These are phyloP conservation scores for Agaricales sp. DNA, from an alignment of 1,284 basidiomycete genomes.

Conservation along the genomic window DNA sequence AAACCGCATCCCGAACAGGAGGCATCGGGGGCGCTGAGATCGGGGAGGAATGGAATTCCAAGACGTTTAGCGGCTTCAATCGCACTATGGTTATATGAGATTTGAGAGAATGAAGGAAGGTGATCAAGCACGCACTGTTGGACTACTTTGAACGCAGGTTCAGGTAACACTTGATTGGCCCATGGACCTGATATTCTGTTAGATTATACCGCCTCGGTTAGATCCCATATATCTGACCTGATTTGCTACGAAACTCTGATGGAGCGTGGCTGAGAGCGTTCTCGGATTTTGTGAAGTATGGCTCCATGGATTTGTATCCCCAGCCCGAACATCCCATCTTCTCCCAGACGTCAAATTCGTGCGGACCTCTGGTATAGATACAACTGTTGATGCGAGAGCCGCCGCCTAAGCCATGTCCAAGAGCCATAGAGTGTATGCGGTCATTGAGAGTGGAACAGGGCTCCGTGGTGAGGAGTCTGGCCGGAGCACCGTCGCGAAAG, in stretches of 20 bases:
- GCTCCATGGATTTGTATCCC: constrained; percentile 19
- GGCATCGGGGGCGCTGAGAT: constrained; percentile 11
- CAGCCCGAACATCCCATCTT: constrained; percentile 17
- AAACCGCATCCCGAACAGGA: constrained; percentile 9
- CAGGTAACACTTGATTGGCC: constrained; percentile 4
- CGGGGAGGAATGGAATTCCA: constrained; percentile 11
- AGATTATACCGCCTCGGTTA: neutral
- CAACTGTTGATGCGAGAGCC: constrained; percentile 26
- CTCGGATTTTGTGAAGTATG: constrained; percentile 22
- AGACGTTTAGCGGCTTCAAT: constrained; percentile 9
- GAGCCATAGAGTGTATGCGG: constrained; percentile 14
- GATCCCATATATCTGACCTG: constrained; percentile 9
- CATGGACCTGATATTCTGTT: constrained; percentile 4
- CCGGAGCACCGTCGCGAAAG: constrained; percentile 12
- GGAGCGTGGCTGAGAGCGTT: constrained; percentile 7
- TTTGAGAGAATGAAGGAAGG: neutral
- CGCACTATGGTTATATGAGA: constrained; percentile 2
- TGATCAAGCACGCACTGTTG: neutral
- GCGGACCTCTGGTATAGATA: constrained; percentile 19
- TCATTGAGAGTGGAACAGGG: constrained; percentile 12
- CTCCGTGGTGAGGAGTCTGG: constrained; percentile 10
- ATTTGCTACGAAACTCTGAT: constrained; percentile 11
- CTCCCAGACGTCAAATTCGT: constrained; percentile 21
- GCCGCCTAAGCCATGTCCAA: constrained; percentile 28
- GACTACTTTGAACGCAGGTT: constrained; percentile 6